A percentile compares a stretch with the other conserved stretches of the same genome.
Evolutionary conservation across 2,329 filamentous ascomycete genomes (phyloP).

Genomic region (Calonectria naviculata): DNA sequence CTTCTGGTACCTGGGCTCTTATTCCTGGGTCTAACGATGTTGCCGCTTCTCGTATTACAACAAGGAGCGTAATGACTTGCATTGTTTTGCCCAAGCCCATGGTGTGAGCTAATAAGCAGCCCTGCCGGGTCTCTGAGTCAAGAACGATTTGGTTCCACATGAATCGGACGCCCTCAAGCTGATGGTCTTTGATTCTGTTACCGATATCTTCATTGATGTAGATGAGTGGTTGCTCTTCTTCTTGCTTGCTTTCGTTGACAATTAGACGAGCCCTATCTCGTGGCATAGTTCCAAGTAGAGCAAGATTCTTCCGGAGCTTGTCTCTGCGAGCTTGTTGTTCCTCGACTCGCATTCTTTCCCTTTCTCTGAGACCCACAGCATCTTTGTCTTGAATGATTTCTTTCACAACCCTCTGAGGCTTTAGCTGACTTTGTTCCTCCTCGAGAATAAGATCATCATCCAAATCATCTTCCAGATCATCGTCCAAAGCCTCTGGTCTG

Average conservation of each 20-base stretch:
- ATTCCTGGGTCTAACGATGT: conserved; percentile 67
- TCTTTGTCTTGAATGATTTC: conserved; percentile 50
- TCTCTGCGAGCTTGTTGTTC: conserved; percentile 65
- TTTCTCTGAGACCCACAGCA: conserved; percentile 64
- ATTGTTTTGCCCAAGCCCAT: conserved; percentile 96
- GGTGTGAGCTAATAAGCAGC: conserved; percentile 86
- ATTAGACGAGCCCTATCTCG: conserved; percentile 65
- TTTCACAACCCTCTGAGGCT: conserved; percentile 36
- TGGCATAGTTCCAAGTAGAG: conserved; percentile 52
- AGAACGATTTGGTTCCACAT: conserved; percentile 87
- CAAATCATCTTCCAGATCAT: conserved; percentile 24
- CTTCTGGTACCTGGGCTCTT: conserved; percentile 73
- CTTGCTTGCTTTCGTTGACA: conserved; percentile 74
- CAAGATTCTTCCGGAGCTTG: conserved; percentile 59
- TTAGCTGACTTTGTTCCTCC: conserved; percentile 17
- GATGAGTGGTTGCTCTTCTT: conserved; percentile 69
- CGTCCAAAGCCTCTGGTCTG: conserved; percentile 30
- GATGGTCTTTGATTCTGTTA: conserved; percentile 78
- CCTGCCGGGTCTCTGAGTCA: conserved; percentile 69
- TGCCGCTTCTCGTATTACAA: conserved; percentile 76
- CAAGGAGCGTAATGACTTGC: conserved; percentile 87
- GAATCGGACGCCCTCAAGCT: conserved; percentile 84
- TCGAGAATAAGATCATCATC: conserved; percentile 30
- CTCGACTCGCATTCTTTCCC: conserved; percentile 62
- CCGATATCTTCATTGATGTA: conserved; percentile 75